Base-by-base conservation (phyloP, 225 moss, liverwort and hornwort species). In the Antitrichia curtipendula region DNA sequence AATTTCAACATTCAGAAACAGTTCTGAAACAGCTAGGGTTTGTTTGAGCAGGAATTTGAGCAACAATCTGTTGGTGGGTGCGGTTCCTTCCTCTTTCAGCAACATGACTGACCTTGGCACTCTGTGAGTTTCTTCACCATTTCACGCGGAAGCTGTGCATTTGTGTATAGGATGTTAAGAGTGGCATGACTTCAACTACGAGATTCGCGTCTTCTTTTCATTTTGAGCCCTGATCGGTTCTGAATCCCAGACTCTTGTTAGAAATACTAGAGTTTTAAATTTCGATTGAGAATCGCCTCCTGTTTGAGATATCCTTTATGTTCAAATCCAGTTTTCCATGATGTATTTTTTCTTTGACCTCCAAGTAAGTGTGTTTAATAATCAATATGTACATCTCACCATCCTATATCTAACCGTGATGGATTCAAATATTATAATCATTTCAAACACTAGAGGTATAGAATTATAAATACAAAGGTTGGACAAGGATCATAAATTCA, bases 11-110 rank as follows among this genome's bases (percentile, higher is more conserved):
- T 29, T 40, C 18, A 16, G 3, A 50, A n/a, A n/a, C n/a, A n/a
- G 57, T 56, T 78, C 28, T 88, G 9, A 60, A 75, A 50, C 15
- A 72, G n/a, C n/a, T n/a, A n/a, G 4, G 24, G 36, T 27, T 83
- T 81, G 28, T 89, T 77, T 83, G 90, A 57, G 88, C 99, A 99
- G 99, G 89, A 99, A 95, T 82, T 57, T 99, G 90, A 96, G 96
- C 82, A 91, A 91, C 84, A 99, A 99, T 75, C 41, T 89, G 49
- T 90, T 99, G 18, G 85, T 88, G 57, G 96, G 96, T 49, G 85
- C 83, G 12, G 83, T 99, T 82, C 95, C 97, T 43, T 43, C 82
- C 16, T 90, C 89, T 17, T 86, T 96, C 7, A 92, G 95, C 87
- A 86, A 91, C 88, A 86, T 98, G 85, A 85, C 89, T 25, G 62